These are phyloP conservation scores for Hordeum vulgare DNA, from an alignment of 176 grass and related monocot species.

Conservation along the genomic window MorexV3_pseudomolecules_assembly NC_058519.1:607757065-607757564, in stretches of 20 bases:
- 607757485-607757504: not conserved
- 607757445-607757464: constrained; percentile 5
- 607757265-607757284: constrained; percentile 3
- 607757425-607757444: not conserved
- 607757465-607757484: not conserved
- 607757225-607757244: constrained; percentile 28
- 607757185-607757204: not conserved
- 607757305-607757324: not conserved
- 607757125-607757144: not conserved
- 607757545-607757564: not conserved
- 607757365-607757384: constrained; percentile 12
- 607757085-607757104: constrained; percentile 10
- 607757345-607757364: constrained; percentile 1
- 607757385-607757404: constrained; percentile 25
- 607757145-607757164: not conserved
- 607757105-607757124: constrained; percentile 1
- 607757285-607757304: not conserved
- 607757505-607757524: not conserved
- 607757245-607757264: not conserved
- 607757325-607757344: not conserved
- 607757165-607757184: not conserved
- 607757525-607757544: not conserved
- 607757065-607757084: constrained; percentile 8
- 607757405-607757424: constrained; percentile 3
- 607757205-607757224: not conserved